A percentile compares a stretch with the other conserved stretches of the same genome.
Evolutionary conservation across 805 yeast species (phyloP).

Genomic region (Candida vaughaniae): DNA sequence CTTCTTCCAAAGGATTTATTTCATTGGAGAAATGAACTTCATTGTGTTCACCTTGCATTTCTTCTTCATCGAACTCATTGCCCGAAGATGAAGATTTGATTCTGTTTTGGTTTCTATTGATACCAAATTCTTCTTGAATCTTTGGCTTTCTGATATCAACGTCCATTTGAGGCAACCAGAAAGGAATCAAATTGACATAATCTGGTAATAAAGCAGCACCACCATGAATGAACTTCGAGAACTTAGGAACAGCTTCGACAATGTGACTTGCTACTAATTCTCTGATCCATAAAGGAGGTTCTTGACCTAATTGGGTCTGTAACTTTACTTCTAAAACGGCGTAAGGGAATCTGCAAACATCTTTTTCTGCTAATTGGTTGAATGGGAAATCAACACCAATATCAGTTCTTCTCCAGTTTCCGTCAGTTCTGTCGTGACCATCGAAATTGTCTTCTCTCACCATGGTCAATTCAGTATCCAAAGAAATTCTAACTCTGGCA

Average conservation of each 20-base stretch:
- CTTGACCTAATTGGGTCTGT: conserved; percentile 98
- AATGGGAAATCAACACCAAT: conserved; percentile 98
- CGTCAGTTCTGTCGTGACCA: conserved; percentile 83
- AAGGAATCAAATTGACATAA: conserved; percentile 80
- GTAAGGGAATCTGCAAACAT: conserved; percentile 91
- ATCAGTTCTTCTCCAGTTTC: conserved; percentile 98
- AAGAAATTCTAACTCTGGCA: conserved; percentile 96
- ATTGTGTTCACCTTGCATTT: conserved; percentile 20
- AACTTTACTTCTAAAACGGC: conserved; percentile 96
- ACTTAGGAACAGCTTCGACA: conserved; percentile 97
- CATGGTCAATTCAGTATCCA: conserved; percentile 96
- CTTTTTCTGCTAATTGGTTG: conserved; percentile 76
- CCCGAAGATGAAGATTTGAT: conserved; percentile 45
- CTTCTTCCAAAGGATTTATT: conserved; percentile 47
- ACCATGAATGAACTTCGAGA: conserved; percentile 96
- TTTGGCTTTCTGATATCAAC: conserved; percentile 91
- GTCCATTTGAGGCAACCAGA: conserved; percentile 97
- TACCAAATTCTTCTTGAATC: conserved; percentile 57
- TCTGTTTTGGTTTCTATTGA: conserved; percentile 43
- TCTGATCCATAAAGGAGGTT: conserved; percentile 97
- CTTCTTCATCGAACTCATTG: conserved; percentile 69
- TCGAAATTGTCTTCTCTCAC: conserved; percentile 97
- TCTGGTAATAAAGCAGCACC: conserved; percentile 89
- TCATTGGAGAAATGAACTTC: conserved; percentile 46
- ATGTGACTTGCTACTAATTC: conserved; percentile 88